Evolutionary conservation across 495 filamentous ascomycete genomes (phyloP), one percentile per base, ranked within the genome.

Genomic region (Penicillium daleae): DNA sequence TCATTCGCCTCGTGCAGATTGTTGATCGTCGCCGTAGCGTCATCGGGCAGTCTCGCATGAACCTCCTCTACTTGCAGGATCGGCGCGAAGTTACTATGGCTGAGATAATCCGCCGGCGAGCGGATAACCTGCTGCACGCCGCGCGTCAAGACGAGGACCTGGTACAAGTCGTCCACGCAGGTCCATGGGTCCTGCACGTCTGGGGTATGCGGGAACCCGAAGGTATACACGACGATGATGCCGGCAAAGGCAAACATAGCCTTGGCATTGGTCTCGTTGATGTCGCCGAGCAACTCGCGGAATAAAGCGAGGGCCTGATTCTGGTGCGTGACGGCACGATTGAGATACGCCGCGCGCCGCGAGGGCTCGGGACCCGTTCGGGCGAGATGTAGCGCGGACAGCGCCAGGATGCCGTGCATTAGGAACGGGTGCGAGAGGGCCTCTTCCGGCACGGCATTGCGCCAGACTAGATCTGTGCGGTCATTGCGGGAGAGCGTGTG

Each of bases 221-320:
- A 82, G 2, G 80, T 76, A 60, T 84, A 84, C 10, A 83, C 68
- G 29, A 80, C 80, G 26, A 82, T 76, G 24, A 85, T 70, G 24
- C 78, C 70, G 1, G 82, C 76, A 60, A 85, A 83, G 0, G 77
- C 78, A 59, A 85, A 82, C 74, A 85, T 78, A 8, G 82, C 80
- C 29, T 79, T 80, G 17, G 78, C 77, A 59, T 83, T 83, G 2
- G 64, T 56, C 24, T 75, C 70, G 32, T 75, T 77, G 50, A 84
- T 75, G 24, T 79, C 74, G 6, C 66, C 59, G 21, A 84, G 70
- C 4, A 72, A 60, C 12, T 70, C 71, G 6, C 82, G 78, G 56
- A 85, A 85, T 4, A 77, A 65, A 1, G 76, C 68, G 21, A 85
- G 64, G 17, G 80, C 81, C 40, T 73, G 70, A 44, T 82, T 79